Conservation (phyloP, 371 early-diverging fungal species). For the Mucor sp. region DNA sequence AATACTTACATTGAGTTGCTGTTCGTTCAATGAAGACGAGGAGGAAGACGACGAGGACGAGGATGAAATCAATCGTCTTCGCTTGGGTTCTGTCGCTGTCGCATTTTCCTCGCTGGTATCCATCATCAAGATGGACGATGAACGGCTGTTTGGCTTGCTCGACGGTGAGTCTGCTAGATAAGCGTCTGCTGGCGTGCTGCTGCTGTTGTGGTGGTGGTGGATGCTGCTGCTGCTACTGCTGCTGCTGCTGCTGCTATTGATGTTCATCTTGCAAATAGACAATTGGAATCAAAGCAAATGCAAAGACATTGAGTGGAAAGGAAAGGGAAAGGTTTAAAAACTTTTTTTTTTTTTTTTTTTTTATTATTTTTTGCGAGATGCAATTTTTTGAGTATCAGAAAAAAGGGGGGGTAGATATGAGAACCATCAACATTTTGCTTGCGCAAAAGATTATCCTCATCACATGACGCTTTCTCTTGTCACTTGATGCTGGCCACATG, state of each 20-base stretch:
- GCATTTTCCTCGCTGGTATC: neutral
- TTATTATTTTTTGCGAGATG: too few relatives aligned
- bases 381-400: neutral
- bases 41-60: constrained; percentile 3
- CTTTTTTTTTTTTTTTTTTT: too few relatives aligned
- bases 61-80: constrained; percentile 12
- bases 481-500: neutral
- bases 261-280: neutral
- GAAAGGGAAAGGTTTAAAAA: neutral
- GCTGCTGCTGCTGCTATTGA: neutral
- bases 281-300: neutral
- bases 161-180: neutral
- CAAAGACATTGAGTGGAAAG: neutral
- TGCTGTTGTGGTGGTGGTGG: neutral
- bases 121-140: constrained; percentile 3
- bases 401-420: neutral
- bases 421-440: neutral
- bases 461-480: neutral
- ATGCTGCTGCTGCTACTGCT: neutral
- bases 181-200: neutral
- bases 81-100: neutral
- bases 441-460: neutral
- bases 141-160: constrained; percentile 16
- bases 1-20: neutral
- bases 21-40: neutral